Evolutionary conservation across 2,329 filamentous ascomycete species (phyloP), one percentile per base, ranked within the genome.

Genomic region (Pseudocercospora cruenta): DNA sequence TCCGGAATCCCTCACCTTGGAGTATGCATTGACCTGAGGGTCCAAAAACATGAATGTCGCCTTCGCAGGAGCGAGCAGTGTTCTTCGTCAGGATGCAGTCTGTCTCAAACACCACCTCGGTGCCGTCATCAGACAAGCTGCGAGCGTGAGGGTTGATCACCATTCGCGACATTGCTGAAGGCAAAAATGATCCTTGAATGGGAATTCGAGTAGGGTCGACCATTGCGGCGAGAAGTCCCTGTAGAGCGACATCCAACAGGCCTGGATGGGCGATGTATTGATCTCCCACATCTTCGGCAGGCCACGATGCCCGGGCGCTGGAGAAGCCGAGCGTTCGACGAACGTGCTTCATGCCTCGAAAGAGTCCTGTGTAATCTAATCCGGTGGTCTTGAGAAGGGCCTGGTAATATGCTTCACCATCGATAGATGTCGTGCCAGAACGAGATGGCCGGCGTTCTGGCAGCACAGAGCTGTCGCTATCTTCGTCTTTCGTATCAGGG

Each of bases 171-270:
- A 67, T 19, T 60, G 65, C 66, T 21, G 68, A 65, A 22, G 68
- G 68, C 31, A 69, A 43, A 43, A 65, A 63, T 45, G 68, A 68
- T 5, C 65, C 68, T 47, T 63, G 66, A n/a, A 69, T 66, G 16
- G 65, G 65, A 22, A 68, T 68, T 22, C 68, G 65, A n/a, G 65
- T 60, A 55, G 68, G 78, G 26, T 71, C 74, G 21, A 68, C 69
- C 53, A 70, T 70, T 1, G 78, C 78, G 2, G 73, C 68, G 21
- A 78, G 53, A 19, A 75, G 65, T 0, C 72, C 67, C 58, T 80
- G 78, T 14, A 80, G 68, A 0, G 74, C 73, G 16, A 69, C 71
- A 53, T 80, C 78, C 1, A 79, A 65, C 12, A 67, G 49, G 0
- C 68, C 71, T 1, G 78, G 78, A 60, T 79, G 76, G 7, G 77